Base-by-base conservation (phyloP, 179 eudicot genomes). In the Spergularia azorica region DNA sequence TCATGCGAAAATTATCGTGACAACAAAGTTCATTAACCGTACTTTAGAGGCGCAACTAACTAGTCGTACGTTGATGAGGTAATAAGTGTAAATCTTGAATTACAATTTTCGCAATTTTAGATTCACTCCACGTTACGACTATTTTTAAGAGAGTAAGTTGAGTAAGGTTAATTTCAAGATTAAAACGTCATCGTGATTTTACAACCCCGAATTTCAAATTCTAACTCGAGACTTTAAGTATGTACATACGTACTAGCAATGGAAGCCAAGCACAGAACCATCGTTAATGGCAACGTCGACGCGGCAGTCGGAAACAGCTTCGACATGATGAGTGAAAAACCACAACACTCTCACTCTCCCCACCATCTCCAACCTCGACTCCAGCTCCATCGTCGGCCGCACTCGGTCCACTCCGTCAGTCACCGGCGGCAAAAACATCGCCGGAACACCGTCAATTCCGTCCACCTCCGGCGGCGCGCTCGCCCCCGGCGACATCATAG, bases 181-280 rank as follows among this genome's bases (percentile, higher is more conserved):
- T 26, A 26, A 0, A 43, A 43, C 8, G 0, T 43, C 4, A 6
- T 4, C 48, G 8, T 43, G 8, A 43, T 43, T 43, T 43, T 43
- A 3, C 48, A 43, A 43, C 4, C 8, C 4, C 48, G 48, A 43
- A 43, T 43, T 43, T 43, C 48, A 43, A 43, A 43, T 43, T 3
- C 48, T 43, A 43, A 4, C 8, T 43, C 48, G n/a, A n/a, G n/a
- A 4, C 48, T n/a, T n/a, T n/a, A n/a, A n/a, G 32, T 26, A 26
- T 26, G 32, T 26, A 14, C 4, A 4, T 9, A 18, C 8, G 16
- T 51, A 43, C 69, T 74, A 92, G 82, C 97, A 91, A 64, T 89
- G 97, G 74, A 87, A 88, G 1, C 89, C 92, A 15, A 92, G 78
- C 3, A 94, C 98, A 86, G 97, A 89, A 26, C 97, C 98, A 71